phyloP scores from a whole-genome alignment of 352 stramenopile genomes.

The Globisporangium acanthophoron region DNA sequence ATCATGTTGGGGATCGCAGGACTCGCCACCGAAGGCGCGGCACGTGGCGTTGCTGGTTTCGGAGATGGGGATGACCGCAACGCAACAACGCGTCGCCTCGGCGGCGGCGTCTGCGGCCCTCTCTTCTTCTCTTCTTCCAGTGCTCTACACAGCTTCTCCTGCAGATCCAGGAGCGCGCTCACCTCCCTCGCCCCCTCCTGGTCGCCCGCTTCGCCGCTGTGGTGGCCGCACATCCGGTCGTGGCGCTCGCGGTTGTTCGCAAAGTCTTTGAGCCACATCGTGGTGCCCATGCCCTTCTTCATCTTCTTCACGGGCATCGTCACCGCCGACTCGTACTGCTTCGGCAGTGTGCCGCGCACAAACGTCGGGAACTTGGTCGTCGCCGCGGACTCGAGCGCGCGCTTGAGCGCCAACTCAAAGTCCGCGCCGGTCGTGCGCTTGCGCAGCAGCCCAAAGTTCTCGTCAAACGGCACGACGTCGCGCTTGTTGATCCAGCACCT shows the following conservation, averaged over 20 bases:
- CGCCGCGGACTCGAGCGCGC: slow-evolving; percentile 33
- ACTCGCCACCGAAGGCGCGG: background rate
- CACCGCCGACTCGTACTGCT: slow-evolving; percentile 19
- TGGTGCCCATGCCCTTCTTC: slow-evolving; percentile 31
- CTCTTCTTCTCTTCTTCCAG: background rate
- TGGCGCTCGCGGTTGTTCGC: slow-evolving; percentile 37
- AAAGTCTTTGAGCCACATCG: slow-evolving; percentile 44
- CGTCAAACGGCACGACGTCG: slow-evolving; percentile 34
- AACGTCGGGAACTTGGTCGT: slow-evolving; percentile 52
- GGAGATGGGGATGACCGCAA: background rate
- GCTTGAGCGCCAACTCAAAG: slow-evolving; percentile 40
- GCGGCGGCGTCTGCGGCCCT: background rate
- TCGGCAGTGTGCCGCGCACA: slow-evolving; percentile 33
- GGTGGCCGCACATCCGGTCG: slow-evolving; percentile 21
- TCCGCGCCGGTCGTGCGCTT: slow-evolving; percentile 23
- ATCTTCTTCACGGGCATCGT: slow-evolving; percentile 30
- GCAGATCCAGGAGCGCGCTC: background rate
- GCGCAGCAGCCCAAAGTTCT: slow-evolving; percentile 26
- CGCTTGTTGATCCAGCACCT: slow-evolving; percentile 47
- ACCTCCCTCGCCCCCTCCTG: slow-evolving; percentile 1
- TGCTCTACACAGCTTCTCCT: slow-evolving; percentile 2
- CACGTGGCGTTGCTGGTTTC: background rate
- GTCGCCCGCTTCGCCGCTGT: background rate
- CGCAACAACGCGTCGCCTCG: background rate
- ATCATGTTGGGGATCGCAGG: slow-evolving; percentile 9